Conservation (phyloP, 768 basidiomycete species). For the Phylloporus sp. region DNA sequence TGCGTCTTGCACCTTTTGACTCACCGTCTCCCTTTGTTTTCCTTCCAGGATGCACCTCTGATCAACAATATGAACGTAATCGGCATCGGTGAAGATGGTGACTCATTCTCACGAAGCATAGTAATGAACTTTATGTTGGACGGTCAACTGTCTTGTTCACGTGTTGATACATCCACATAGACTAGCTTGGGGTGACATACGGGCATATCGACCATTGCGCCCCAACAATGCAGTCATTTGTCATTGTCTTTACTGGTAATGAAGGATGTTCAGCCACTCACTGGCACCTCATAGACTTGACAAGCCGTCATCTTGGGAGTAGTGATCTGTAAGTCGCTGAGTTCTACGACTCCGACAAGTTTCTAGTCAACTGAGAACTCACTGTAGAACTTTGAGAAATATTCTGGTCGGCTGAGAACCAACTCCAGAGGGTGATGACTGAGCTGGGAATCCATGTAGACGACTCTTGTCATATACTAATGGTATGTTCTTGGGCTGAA, state of each 20-base stretch:
- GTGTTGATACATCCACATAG: not conserved
- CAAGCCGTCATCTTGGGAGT: not conserved
- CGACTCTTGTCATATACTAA: too few relatives aligned
- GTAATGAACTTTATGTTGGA: not conserved
- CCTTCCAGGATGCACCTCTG: not conserved
- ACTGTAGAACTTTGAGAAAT: too few relatives aligned
- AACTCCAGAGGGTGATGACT: too few relatives aligned
- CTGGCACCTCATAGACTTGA: not conserved
- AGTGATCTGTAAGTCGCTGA: not conserved
- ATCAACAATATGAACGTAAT: not conserved
- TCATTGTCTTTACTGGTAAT: not conserved
- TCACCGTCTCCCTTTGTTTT: not conserved
- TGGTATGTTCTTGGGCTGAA: too few relatives aligned
- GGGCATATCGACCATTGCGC: not conserved
- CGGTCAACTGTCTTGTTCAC: not conserved
- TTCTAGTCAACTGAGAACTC: too few relatives aligned
- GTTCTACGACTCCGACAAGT: not conserved
- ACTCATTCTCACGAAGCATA: not conserved
- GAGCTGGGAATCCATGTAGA: too few relatives aligned
- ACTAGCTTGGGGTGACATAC: not conserved
- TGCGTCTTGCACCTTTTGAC: not conserved
- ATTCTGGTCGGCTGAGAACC: too few relatives aligned
- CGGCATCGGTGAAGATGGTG: not conserved
- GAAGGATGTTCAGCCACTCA: not conserved
- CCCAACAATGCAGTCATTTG: too few relatives aligned